phyloP scores from a whole-genome alignment of 1,139 yeast genomes.

The Sugiyamaella japonica region DNA sequence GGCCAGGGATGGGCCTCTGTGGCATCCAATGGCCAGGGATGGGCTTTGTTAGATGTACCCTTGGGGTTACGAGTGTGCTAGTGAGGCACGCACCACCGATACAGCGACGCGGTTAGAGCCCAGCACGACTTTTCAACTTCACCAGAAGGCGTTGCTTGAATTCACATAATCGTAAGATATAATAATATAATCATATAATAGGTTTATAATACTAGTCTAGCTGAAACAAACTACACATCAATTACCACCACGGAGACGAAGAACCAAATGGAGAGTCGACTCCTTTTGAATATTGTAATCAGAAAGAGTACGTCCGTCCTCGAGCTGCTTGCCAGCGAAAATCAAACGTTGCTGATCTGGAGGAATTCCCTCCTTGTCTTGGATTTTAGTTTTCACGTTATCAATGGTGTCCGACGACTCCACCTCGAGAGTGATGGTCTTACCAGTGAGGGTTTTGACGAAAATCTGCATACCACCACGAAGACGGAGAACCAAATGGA shows the following conservation, averaged over 20 bases:
- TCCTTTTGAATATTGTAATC: constrained; percentile 90
- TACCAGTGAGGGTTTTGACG: constrained; percentile 85
- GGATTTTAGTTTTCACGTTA: constrained; percentile 82
- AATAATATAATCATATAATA: neutral
- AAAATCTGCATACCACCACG: constrained; percentile 87
- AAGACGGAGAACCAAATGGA: constrained; percentile 81
- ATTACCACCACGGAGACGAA: constrained; percentile 86
- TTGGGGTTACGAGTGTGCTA: too few species aligned
- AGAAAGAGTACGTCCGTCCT: constrained; percentile 80
- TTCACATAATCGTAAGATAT: neutral
- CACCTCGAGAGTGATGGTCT: constrained; percentile 83
- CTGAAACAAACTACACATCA: constrained; percentile 41
- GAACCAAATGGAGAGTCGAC: constrained; percentile 77
- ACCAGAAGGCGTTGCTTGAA: neutral
- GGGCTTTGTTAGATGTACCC: too few species aligned
- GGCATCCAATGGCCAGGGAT: too few species aligned
- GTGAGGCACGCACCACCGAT: too few species aligned
- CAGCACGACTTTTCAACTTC: too few species aligned
- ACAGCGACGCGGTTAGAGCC: too few species aligned
- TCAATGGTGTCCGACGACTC: constrained; percentile 86
- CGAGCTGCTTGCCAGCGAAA: constrained; percentile 86
- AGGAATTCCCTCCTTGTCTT: constrained; percentile 87
- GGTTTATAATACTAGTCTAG: neutral
- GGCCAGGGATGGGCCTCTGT: too few species aligned
- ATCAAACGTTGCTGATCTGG: constrained; percentile 87